phyloP scores from a whole-genome alignment of 2,329 filamentous ascomycete genomes.

The Aspergillus sp. region DNA sequence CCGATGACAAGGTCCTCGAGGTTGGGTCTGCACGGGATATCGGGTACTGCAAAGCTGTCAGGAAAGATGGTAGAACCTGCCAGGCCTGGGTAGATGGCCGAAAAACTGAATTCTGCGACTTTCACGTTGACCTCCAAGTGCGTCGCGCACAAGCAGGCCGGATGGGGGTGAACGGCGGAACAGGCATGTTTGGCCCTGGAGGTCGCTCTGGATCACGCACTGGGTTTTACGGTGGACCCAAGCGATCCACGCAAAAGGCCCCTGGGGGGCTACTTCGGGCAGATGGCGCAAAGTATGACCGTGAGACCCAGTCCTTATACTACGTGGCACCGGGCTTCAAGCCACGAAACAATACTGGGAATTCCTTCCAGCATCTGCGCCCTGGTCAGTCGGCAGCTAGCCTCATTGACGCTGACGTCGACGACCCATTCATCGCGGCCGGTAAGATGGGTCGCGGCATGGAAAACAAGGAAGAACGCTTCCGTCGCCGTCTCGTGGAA shows the following conservation, averaged over 20 bases:
- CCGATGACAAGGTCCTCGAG: slow-evolving; percentile 86
- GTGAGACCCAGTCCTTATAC: slow-evolving; percentile 44
- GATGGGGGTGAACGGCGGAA: slow-evolving; percentile 76
- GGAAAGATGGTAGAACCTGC: slow-evolving; percentile 80
- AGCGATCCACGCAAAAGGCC: slow-evolving; percentile 19
- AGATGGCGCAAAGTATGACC: slow-evolving; percentile 41
- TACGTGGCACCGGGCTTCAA: slow-evolving; percentile 43
- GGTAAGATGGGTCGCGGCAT: slow-evolving; percentile 41
- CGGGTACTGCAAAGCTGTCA: slow-evolving; percentile 81
- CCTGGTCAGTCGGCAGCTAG: slow-evolving; percentile 37
- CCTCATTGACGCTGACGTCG: slow-evolving; percentile 42
- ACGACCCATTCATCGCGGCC: slow-evolving; percentile 44
- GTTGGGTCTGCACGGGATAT: slow-evolving; percentile 82
- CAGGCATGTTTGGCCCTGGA: slow-evolving; percentile 48
- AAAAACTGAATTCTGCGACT: slow-evolving; percentile 89
- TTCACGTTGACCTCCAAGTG: slow-evolving; percentile 80
- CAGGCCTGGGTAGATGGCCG: slow-evolving; percentile 82
- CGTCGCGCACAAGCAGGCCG: slow-evolving; percentile 67
- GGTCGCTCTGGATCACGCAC: slow-evolving; percentile 43
- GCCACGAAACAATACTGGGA: slow-evolving; percentile 12
- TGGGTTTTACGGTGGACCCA: slow-evolving; percentile 35
- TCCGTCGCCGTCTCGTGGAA: slow-evolving; percentile 43
- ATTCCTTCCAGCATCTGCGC: slow-evolving; percentile 23
- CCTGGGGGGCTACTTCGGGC: slow-evolving; percentile 28
- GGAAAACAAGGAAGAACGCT: slow-evolving; percentile 43